Evolutionary conservation across 768 basidiomycete species (phyloP), one percentile per base, ranked within the genome.

Genomic region (Lyophyllum semitale): DNA sequence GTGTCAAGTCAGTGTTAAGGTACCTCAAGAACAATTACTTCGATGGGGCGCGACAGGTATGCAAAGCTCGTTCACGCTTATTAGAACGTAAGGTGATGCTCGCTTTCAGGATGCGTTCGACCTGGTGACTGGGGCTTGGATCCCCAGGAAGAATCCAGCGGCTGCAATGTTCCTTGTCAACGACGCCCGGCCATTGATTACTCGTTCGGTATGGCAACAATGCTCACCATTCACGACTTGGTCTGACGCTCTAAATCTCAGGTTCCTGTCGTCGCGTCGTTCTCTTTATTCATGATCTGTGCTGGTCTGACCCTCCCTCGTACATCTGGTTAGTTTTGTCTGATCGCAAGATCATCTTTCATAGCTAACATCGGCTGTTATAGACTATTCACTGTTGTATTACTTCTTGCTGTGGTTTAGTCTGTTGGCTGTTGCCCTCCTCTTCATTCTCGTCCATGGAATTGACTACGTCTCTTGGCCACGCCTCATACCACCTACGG

Each of bases 21-120:
- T 99, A 98, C 66, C 66, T 97, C 61, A 95, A 89, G 79, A 98
- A 98, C 77, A 98, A 96, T 67, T 93, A 93, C 73, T 90, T 97
- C 59, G 97, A 99, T 69, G 97, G 97, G 7, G 81, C 94, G 47
- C 78, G 95, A 65, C 94, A 96, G 78, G 89, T 89, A 93, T 76
- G 88, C 85, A 45, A 48, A 71, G 61, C 41, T 42, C 32, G 18
- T 50, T 40, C 18, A 25, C n/a, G 45, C 25, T 35, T 8, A 17
- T 13, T 13, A 27, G 27, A 27, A 37, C 15, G 29, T 51, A 43
- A 56, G 26, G n/a, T 25, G 5, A 22, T 44, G 37, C 48, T 15
- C 22, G 46, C 18, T 33, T 56, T n/a, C 63, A 95, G 86, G 97
- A 99, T 72, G 94, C 91, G 8, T 97, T 91, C 66, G 97, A 99